These are phyloP conservation scores for Leccinum sublutescens DNA, from an alignment of 768 basidiomycete genomes.

Conservation along the genomic window DNA sequence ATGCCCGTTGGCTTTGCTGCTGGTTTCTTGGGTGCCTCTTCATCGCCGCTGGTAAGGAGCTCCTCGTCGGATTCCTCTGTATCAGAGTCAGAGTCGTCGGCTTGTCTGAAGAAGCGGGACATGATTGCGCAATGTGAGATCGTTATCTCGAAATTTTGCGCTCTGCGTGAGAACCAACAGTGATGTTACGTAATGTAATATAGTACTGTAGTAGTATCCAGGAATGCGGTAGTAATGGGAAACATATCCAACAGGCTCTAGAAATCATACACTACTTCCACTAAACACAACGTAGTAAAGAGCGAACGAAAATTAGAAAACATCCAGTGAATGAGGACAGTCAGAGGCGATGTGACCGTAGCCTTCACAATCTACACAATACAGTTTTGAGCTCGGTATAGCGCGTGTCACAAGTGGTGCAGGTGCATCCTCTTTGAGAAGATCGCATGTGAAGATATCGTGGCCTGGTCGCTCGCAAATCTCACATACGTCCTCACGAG, in stretches of 20 bases:
- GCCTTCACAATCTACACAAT: slow-evolving; percentile 84
- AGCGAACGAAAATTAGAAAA: slow-evolving; percentile 54
- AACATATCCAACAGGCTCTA: slow-evolving; percentile 15
- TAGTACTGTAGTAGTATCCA: neutral
- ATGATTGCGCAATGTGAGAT: slow-evolving; percentile 40
- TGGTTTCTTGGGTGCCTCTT: slow-evolving; percentile 48
- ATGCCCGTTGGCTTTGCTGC: slow-evolving; percentile 42
- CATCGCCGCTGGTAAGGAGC: slow-evolving; percentile 69
- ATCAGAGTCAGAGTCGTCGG: slow-evolving; percentile 77
- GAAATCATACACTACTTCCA: slow-evolving; percentile 20
- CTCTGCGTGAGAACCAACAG: slow-evolving; percentile 16
- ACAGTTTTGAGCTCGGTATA: slow-evolving; percentile 38
- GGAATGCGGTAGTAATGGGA: slow-evolving; percentile 1
- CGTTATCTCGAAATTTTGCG: slow-evolving; percentile 28
- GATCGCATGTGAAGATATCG: slow-evolving; percentile 81
- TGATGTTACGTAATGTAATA: slow-evolving; percentile 16
- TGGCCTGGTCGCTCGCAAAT: slow-evolving; percentile 85
- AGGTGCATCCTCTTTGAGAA: slow-evolving; percentile 57
- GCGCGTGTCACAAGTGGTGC: slow-evolving; percentile 19
- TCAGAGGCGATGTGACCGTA: slow-evolving; percentile 72
- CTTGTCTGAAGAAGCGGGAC: slow-evolving; percentile 90
- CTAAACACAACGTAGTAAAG: slow-evolving; percentile 7
- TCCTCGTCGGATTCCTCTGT: slow-evolving; percentile 74
- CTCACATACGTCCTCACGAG: slow-evolving; percentile 65
- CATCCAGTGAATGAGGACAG: slow-evolving; percentile 84